Percentiles rank a stretch among this genome's conserved stretches.
phyloP scores from a whole-genome alignment of 768 basidiomycete species.

The Phanerochaete carnosa region DNA sequence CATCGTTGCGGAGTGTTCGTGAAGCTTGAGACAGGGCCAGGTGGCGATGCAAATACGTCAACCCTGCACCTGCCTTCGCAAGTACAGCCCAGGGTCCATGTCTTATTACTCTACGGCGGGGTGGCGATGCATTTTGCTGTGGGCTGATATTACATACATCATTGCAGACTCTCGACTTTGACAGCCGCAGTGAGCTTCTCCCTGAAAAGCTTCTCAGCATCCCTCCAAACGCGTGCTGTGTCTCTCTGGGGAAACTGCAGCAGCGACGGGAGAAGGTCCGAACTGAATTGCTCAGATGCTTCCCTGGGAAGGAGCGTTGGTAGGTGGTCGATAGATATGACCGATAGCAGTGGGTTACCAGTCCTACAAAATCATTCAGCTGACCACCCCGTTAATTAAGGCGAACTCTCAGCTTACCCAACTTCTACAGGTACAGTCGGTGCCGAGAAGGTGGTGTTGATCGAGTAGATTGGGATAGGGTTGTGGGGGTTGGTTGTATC shows the following conservation, averaged over 20 bases:
- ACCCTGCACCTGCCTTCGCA: not conserved
- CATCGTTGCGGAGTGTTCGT: not conserved
- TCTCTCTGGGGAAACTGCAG: constrained; percentile 68
- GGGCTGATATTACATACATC: not conserved
- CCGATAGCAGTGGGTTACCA: constrained; percentile 67
- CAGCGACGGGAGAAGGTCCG: constrained; percentile 81
- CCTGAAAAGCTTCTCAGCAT: constrained; percentile 81
- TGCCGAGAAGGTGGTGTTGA: constrained; percentile 91
- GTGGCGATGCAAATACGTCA: not conserved
- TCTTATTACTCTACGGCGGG: not conserved
- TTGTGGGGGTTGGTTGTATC: constrained; percentile 99
- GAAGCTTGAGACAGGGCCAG: not conserved
- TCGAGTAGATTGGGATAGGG: constrained; percentile 90
- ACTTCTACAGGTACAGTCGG: constrained; percentile 88
- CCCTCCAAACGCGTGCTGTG: constrained; percentile 77
- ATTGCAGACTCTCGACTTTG: constrained; percentile 24
- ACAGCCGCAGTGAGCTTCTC: constrained; percentile 58
- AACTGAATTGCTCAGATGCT: constrained; percentile 94
- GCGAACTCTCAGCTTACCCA: constrained; percentile 49
- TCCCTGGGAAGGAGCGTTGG: constrained; percentile 95
- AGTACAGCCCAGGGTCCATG: not conserved
- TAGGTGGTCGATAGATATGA: constrained; percentile 95
- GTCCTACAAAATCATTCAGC: constrained; percentile 33
- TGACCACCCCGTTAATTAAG: not conserved
- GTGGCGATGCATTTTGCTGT: not conserved